Evolutionary conservation across 73 alveolate species (phyloP), one percentile per base, ranked within the genome.

Genomic region (Diophrys appendiculata): DNA sequence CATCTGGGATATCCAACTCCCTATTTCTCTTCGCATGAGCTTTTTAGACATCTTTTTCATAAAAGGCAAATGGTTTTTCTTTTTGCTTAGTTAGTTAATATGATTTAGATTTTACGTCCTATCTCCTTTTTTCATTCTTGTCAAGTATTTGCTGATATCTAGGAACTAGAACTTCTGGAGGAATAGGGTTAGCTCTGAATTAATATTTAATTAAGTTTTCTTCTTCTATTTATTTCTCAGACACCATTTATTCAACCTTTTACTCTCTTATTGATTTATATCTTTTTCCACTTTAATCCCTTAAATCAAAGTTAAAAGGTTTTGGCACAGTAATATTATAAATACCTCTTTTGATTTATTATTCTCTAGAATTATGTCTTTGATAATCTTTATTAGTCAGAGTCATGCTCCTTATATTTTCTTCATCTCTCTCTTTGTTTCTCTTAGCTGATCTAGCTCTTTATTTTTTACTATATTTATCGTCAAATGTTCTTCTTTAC

Each of bases 11-110:
- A 33, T 73, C 85, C 43, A 74, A 33, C 34, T 70, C 34, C 2
- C 73, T 70, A 11, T 74, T 30, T 64, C 64, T 67, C 56, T 54
- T 65, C 68, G 76, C 34, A 69, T 72, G 35, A 55, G 52, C 34
- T 78, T 70, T 70, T 52, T 84, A 33, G 43, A 35, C 76, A 55
- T 71, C 97, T 43, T 96, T 70, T n/a, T 83, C 78, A 54, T 91
- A 91, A 71, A 93, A 93, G 28, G 82, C 72, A 68, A 93, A 93
- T 34, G 96, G 96, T 65, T 81, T 78, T 68, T 93, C 98, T 29
- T 72, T 77, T 31, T 76, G 30, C 64, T 83, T 80, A 26, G 96
- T 91, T 24, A 93, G 52, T 23, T 77, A 76, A 0, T 86, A 68
- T 0, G 95, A 91, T 28, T 88, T 78, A 32, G 68, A 67, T 54